These are phyloP conservation scores for Botryotinia narcissicola DNA, from an alignment of 2,329 filamentous ascomycete genomes.

Conservation along the genomic window DNA sequence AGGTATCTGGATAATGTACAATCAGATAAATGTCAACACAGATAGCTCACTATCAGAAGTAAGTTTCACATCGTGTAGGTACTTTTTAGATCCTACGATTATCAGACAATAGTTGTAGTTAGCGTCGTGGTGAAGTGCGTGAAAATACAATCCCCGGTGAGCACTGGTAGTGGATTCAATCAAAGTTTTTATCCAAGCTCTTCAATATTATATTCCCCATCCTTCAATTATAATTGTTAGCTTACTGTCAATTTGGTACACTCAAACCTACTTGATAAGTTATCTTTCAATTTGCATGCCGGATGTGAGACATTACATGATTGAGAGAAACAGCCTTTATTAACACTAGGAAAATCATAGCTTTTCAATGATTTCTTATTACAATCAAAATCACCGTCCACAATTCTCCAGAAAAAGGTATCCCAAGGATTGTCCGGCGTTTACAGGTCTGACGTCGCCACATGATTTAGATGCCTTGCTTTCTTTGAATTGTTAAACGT, in stretches of 20 bases:
- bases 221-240: background rate
- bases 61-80: background rate
- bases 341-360: background rate
- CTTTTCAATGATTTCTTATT: background rate
- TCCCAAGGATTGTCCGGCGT: conserved; percentile 5
- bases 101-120: background rate
- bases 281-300: background rate
- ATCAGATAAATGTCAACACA: background rate
- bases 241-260: background rate
- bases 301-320: background rate
- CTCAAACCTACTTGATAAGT: background rate
- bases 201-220: background rate
- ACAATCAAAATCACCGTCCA: background rate
- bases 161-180: background rate
- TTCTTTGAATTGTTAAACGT: conserved; percentile 5
- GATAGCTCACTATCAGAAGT: background rate
- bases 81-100: background rate
- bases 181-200: background rate
- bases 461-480: conserved; percentile 7
- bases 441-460: conserved; percentile 8
- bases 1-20: background rate
- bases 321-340: background rate
- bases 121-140: background rate
- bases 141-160: background rate
- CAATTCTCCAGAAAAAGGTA: background rate